Percentiles rank a stretch among this genome's conserved stretches.
phyloP scores from a whole-genome alignment of 139 green algal species.

The Spirogloea muscicola region DNA sequence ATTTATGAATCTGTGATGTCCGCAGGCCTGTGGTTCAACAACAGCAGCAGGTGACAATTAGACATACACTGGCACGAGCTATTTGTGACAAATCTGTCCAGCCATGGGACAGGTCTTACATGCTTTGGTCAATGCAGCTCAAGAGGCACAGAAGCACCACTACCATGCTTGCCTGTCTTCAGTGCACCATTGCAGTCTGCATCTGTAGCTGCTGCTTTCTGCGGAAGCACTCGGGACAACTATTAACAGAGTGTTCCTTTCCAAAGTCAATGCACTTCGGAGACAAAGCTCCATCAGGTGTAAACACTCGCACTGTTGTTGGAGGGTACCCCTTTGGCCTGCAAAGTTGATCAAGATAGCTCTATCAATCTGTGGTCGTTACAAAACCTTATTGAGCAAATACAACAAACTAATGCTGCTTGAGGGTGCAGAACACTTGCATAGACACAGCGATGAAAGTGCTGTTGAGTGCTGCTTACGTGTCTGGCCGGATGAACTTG shows the following conservation, averaged over 20 bases:
- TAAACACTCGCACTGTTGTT: slow-evolving; percentile 9
- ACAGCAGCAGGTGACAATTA: too few species aligned
- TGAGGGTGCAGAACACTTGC: neutral
- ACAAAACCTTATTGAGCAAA: neutral
- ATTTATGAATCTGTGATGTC: too few species aligned
- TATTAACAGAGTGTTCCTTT: neutral
- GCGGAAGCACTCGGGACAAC: slow-evolving; percentile 31
- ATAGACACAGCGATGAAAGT: too few species aligned
- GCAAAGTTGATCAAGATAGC: neutral
- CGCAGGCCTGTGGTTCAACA: too few species aligned
- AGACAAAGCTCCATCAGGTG: slow-evolving; percentile 17
- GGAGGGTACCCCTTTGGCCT: slow-evolving; percentile 29
- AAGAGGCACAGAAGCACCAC: too few species aligned
- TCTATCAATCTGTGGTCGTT: neutral
- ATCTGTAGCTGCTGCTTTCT: too few species aligned
- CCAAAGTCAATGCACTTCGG: slow-evolving; percentile 33
- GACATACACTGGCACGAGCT: too few species aligned
- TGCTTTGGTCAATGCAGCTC: too few species aligned
- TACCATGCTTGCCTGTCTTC: too few species aligned
- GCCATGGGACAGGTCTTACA: too few species aligned
- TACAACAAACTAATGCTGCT: neutral
- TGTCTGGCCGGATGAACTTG: slow-evolving; percentile 24
- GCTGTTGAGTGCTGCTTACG: neutral
- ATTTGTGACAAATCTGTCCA: too few species aligned
- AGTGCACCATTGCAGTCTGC: too few species aligned